Conservation (phyloP, 768 basidiomycete species). For the Kondoa subrosea region DNA sequence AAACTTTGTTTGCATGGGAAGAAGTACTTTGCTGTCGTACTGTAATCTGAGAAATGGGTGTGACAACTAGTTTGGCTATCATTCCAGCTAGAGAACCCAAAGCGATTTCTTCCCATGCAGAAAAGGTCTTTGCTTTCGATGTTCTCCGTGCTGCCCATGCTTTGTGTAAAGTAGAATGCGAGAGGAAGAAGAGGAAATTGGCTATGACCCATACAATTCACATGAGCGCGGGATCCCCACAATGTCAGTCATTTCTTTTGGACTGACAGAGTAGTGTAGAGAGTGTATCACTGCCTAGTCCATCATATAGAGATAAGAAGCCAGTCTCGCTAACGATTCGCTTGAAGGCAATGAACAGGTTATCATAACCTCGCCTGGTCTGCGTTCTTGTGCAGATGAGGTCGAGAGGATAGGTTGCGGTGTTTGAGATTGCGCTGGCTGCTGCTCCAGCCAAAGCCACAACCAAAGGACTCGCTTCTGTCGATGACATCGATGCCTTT, state of each 20-base stretch:
- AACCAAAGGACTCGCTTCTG: background rate
- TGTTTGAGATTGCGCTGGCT: background rate
- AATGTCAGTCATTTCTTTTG: too few species aligned
- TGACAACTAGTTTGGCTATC: slow-evolving; percentile 42
- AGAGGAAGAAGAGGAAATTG: slow-evolving; percentile 39
- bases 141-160: background rate
- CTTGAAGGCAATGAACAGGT: background rate
- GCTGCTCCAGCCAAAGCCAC: background rate
- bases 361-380: slow-evolving; percentile 17
- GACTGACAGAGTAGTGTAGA: slow-evolving; percentile 45
- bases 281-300: slow-evolving; percentile 41
- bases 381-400: slow-evolving; percentile 44
- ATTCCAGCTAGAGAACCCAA: slow-evolving; percentile 47
- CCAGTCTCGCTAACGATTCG: slow-evolving; percentile 35
- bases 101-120: slow-evolving; percentile 40
- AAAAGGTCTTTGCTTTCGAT: slow-evolving; percentile 4
- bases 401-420: slow-evolving; percentile 41
- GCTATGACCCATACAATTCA: slow-evolving; percentile 27
- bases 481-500: too few species aligned
- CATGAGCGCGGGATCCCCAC: too few species aligned
- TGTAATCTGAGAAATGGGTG: slow-evolving; percentile 44
- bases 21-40: slow-evolving; percentile 39
- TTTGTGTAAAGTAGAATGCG: slow-evolving; percentile 40
- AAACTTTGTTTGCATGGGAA: background rate
- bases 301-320: slow-evolving; percentile 39